phyloP scores from a whole-genome alignment of 2,329 filamentous ascomycete genomes.

The Septoria petroselini region DNA sequence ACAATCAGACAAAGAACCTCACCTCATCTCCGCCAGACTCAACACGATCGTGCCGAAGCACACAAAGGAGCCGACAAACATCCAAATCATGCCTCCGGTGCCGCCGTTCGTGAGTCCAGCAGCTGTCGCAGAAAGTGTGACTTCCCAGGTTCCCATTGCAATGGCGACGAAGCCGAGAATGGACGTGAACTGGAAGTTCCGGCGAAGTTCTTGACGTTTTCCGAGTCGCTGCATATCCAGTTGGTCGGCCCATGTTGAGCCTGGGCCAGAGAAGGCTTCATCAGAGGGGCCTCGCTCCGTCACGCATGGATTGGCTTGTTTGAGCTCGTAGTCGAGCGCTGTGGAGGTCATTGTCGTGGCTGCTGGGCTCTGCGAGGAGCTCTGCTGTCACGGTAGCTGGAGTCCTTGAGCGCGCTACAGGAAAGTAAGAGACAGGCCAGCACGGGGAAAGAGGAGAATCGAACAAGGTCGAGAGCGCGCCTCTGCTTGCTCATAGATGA shows the following conservation, averaged over 20 bases:
- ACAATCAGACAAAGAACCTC: too few species aligned
- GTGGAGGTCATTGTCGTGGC: neutral
- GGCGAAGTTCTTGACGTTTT: constrained; percentile 24
- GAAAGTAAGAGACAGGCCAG: too few species aligned
- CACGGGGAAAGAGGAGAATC: too few species aligned
- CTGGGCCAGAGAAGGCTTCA: neutral
- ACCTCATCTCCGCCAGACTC: constrained; percentile 30
- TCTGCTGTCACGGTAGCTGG: too few species aligned
- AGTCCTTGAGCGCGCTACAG: too few species aligned
- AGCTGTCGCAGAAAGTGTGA: constrained; percentile 14
- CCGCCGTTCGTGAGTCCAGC: constrained; percentile 24
- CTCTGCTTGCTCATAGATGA: too few species aligned
- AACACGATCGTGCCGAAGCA: constrained; percentile 24
- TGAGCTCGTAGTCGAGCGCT: neutral
- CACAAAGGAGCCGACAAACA: constrained; percentile 21
- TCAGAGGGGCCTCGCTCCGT: neutral
- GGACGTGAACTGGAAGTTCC: constrained; percentile 26
- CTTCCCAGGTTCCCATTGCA: constrained; percentile 33
- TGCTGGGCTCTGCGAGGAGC: neutral
- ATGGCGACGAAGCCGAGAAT: constrained; percentile 32
- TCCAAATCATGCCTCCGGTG: constrained; percentile 24
- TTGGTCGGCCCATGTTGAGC: neutral
- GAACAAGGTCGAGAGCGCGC: too few species aligned
- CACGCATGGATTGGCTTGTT: neutral
- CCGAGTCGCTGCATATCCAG: constrained; percentile 26